Evolutionary conservation across 805 yeast species (phyloP).

Genomic region (Ogataea nitratoaversa): DNA sequence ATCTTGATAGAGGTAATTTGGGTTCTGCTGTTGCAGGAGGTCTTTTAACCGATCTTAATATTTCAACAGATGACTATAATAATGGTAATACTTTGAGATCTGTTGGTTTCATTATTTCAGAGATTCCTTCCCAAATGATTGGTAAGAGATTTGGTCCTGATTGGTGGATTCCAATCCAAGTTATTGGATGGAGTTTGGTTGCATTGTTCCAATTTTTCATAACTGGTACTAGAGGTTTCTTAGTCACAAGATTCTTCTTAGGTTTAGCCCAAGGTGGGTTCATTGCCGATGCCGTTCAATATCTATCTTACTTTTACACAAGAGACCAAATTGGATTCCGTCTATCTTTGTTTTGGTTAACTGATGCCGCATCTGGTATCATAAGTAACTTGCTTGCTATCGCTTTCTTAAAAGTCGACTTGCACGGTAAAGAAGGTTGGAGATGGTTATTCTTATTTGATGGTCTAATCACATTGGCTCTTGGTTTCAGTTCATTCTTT

Average conservation of each 20-base stretch:
- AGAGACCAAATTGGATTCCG: constrained; percentile 40
- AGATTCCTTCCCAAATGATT: constrained; percentile 57
- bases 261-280: constrained; percentile 36
- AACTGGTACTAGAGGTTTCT: constrained; percentile 24
- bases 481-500: constrained; percentile 44
- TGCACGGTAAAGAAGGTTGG: constrained; percentile 31
- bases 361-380: constrained; percentile 38
- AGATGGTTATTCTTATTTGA: constrained; percentile 34
- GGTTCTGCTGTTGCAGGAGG: constrained; percentile 53
- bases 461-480: constrained; percentile 24
- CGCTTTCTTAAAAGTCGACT: constrained; percentile 39
- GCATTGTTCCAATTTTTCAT: constrained; percentile 36
- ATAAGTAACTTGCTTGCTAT: constrained; percentile 44
- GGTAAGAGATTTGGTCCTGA: constrained; percentile 60
- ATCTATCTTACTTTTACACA: constrained; percentile 35
- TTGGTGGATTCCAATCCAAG: constrained; percentile 51
- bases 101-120: constrained; percentile 47
- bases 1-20: constrained; percentile 52
- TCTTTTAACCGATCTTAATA: constrained; percentile 41
- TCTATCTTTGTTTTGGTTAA: constrained; percentile 44
- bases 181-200: constrained; percentile 47
- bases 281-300: constrained; percentile 30
- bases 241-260: constrained; percentile 28
- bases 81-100: constrained; percentile 42
- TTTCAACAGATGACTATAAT: constrained; percentile 53